Conservation (phyloP, 768 basidiomycete species). For the Boletus tomentosulus region DNA sequence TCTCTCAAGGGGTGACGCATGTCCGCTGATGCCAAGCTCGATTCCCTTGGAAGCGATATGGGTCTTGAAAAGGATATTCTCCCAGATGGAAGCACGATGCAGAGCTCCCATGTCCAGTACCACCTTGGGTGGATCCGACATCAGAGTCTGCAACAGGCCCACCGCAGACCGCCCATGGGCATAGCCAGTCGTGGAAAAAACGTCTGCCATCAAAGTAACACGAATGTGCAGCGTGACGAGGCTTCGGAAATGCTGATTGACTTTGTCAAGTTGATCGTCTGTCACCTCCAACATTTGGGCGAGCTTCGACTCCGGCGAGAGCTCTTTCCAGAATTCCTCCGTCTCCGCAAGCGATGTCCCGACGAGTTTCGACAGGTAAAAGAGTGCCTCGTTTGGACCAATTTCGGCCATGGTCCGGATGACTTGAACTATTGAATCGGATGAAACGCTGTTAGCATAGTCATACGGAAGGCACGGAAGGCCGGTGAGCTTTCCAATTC, state of each 20-base stretch:
- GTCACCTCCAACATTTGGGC: slow-evolving; percentile 52
- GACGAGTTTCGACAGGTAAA: slow-evolving; percentile 66
- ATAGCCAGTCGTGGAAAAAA: slow-evolving; percentile 80
- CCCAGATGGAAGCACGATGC: slow-evolving; percentile 82
- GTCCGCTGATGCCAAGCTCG: slow-evolving; percentile 40
- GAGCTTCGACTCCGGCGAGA: slow-evolving; percentile 56
- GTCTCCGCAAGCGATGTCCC: slow-evolving; percentile 67
- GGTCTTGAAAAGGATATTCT: slow-evolving; percentile 74
- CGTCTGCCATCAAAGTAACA: slow-evolving; percentile 79
- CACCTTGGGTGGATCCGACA: slow-evolving; percentile 58
- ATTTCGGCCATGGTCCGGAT: slow-evolving; percentile 88
- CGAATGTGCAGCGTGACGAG: slow-evolving; percentile 76
- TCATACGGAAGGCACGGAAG: slow-evolving; percentile 88
- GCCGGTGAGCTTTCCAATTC: slow-evolving; percentile 71
- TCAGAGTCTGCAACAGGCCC: slow-evolving; percentile 69
- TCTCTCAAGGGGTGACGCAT: slow-evolving; percentile 44
- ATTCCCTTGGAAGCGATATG: slow-evolving; percentile 54
- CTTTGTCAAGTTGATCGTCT: slow-evolving; percentile 46
- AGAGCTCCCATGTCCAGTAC: slow-evolving; percentile 71
- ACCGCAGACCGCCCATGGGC: slow-evolving; percentile 76
- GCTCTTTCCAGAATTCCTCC: slow-evolving; percentile 60
- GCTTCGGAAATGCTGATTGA: slow-evolving; percentile 64
- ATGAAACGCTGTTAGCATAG: slow-evolving; percentile 79
- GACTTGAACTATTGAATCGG: slow-evolving; percentile 84
- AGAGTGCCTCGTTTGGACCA: slow-evolving; percentile 70